phyloP scores from a whole-genome alignment of 2,329 filamentous ascomycete genomes.

The Colletotrichum sp. region DNA sequence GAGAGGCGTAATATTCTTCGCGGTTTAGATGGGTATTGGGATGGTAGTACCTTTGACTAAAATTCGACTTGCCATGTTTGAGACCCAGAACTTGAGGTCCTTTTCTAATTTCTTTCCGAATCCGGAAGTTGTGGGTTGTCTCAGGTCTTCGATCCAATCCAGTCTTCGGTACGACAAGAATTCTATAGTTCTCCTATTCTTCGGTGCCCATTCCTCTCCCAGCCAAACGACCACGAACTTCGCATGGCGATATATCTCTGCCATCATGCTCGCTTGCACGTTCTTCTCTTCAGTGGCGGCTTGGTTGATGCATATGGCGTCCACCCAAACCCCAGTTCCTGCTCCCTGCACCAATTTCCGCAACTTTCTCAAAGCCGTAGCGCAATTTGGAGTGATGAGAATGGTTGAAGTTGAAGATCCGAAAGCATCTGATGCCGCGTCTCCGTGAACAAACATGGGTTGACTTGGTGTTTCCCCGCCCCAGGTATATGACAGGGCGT shows the following conservation, averaged over 20 bases:
- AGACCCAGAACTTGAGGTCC: too few relatives aligned
- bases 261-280: too few relatives aligned
- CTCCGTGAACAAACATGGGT: neutral
- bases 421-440: neutral
- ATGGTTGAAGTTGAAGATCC: neutral
- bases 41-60: too few relatives aligned
- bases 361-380: neutral
- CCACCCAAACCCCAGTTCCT: neutral
- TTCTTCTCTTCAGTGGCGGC: neutral
- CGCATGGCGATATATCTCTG: too few relatives aligned
- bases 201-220: too few relatives aligned
- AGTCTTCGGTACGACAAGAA: too few relatives aligned
- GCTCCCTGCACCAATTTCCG: neutral
- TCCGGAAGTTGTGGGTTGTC: too few relatives aligned
- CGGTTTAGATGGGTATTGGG: too few relatives aligned
- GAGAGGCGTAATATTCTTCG: fast-evolving
- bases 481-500: neutral
- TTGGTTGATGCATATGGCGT: neutral
- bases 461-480: neutral
- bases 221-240: too few relatives aligned
- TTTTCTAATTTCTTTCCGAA: fast-evolving
- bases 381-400: neutral
- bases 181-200: too few relatives aligned
- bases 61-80: too few relatives aligned
- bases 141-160: too few relatives aligned